These are phyloP conservation scores for Botrytis medusae DNA, from an alignment of 2,329 filamentous ascomycete species.

Conservation along the genomic window DNA sequence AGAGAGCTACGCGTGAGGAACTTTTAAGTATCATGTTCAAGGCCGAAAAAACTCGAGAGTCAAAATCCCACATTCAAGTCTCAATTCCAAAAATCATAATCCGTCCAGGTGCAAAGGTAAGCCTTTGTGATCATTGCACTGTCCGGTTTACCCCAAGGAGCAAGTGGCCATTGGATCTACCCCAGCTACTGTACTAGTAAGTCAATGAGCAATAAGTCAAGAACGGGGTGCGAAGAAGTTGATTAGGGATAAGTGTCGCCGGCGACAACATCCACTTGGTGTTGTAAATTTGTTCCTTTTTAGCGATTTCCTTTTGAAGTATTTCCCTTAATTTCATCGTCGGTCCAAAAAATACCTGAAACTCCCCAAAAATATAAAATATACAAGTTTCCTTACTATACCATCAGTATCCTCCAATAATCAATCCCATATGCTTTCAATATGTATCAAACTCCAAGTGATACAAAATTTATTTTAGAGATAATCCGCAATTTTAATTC, in stretches of 20 bases:
- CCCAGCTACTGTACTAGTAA: not conserved
- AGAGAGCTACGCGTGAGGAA: accelerated
- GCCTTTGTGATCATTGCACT: not conserved
- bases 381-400: not conserved
- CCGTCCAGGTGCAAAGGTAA: not conserved
- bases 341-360: not conserved
- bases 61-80: not conserved
- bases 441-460: not conserved
- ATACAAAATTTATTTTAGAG: not conserved
- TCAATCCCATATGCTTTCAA: not conserved
- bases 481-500: not conserved
- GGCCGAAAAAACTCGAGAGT: too few species aligned
- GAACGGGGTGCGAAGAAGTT: not conserved
- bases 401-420: not conserved
- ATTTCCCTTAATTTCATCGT: not conserved
- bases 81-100: not conserved
- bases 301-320: not conserved
- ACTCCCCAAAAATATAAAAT: not conserved
- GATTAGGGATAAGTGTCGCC: not conserved
- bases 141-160: not conserved
- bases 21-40: accelerated
- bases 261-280: not conserved
- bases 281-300: not conserved
- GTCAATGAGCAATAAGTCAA: not conserved
- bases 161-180: not conserved